Evolutionary conservation across 1,139 yeast genomes (phyloP).

Genomic region (Lodderomyces parapsilosis): DNA sequence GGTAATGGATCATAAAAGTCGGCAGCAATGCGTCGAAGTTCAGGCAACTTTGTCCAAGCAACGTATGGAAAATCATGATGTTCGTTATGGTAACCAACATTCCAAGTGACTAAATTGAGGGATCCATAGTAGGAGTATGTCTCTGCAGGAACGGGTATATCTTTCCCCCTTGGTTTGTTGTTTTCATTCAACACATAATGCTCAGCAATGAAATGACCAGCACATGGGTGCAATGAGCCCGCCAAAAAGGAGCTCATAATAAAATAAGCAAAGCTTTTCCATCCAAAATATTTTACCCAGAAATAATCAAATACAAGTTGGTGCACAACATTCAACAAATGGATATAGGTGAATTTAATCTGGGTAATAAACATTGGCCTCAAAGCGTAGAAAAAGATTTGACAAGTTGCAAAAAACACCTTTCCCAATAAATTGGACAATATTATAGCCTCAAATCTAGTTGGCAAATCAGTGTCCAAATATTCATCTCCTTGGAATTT

Average conservation of each 20-base stretch:
- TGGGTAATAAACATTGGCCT: slow-evolving; percentile 86
- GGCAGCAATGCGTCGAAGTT: slow-evolving; percentile 62
- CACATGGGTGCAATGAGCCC: slow-evolving; percentile 90
- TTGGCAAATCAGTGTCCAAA: slow-evolving; percentile 87
- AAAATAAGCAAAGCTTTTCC: slow-evolving; percentile 63
- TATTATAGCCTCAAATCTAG: slow-evolving; percentile 68
- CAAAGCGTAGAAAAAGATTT: slow-evolving; percentile 82
- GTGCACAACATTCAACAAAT: slow-evolving; percentile 61
- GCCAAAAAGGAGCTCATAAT: slow-evolving; percentile 80
- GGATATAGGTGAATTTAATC: slow-evolving; percentile 72
- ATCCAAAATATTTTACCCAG: slow-evolving; percentile 61
- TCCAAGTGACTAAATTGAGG: slow-evolving; percentile 78
- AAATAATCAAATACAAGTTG: slow-evolving; percentile 60
- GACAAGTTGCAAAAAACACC: slow-evolving; percentile 87
- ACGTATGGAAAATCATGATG: slow-evolving; percentile 94
- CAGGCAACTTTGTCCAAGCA: slow-evolving; percentile 83
- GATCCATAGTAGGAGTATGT: slow-evolving; percentile 88
- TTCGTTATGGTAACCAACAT: slow-evolving; percentile 91
- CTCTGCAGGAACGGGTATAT: slow-evolving; percentile 57
- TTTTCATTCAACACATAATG: slow-evolving; percentile 71
- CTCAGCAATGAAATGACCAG: slow-evolving; percentile 94
- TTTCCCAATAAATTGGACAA: slow-evolving; percentile 80
- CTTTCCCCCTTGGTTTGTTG: slow-evolving; percentile 40
- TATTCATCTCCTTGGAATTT: slow-evolving; percentile 85
- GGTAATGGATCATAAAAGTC: slow-evolving; percentile 88